Evolutionary conservation across 2,329 filamentous ascomycete genomes (phyloP).

Genomic region (Fusarium sp.): DNA sequence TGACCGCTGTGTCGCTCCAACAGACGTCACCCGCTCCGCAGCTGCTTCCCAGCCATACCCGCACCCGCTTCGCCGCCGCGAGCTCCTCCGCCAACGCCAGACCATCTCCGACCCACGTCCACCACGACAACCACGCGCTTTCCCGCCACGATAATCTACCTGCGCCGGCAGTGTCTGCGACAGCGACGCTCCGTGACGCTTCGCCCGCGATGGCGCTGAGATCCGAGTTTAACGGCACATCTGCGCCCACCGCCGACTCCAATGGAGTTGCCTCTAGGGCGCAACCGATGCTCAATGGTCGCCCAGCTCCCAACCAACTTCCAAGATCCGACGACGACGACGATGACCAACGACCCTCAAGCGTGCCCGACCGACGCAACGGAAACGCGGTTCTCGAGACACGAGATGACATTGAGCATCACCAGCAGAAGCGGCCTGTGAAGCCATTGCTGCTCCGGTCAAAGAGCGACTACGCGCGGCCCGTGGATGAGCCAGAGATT

Average conservation of each 20-base stretch:
- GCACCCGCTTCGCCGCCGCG: constrained; percentile 31
- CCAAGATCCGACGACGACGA: constrained; percentile 40
- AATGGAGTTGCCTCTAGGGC: constrained; percentile 41
- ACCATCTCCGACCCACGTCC: constrained; percentile 30
- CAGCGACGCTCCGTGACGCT: constrained; percentile 35
- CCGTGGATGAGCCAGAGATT: constrained; percentile 52
- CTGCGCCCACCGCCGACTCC: constrained; percentile 40
- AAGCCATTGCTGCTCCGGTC: constrained; percentile 64
- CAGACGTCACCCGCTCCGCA: constrained; percentile 44
- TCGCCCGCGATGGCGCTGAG: constrained; percentile 46
- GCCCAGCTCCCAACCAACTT: constrained; percentile 42
- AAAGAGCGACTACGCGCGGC: constrained; percentile 62
- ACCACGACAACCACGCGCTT: constrained; percentile 38
- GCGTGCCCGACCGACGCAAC: constrained; percentile 56
- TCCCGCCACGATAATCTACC: constrained; percentile 27
- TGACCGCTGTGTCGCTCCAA: constrained; percentile 41
- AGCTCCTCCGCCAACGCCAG: constrained; percentile 41
- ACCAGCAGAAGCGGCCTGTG: constrained; percentile 50
- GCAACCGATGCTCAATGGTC: constrained; percentile 43
- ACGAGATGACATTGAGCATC: constrained; percentile 48
- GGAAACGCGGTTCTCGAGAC: constrained; percentile 40
- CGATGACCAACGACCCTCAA: constrained; percentile 54
- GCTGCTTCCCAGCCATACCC: constrained; percentile 30
- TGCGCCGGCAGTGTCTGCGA: constrained; percentile 26
- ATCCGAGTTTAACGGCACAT: constrained; percentile 47